phyloP scores from a whole-genome alignment of 257 asterid genomes.

The Fraxinus cuspidata region DNA sequence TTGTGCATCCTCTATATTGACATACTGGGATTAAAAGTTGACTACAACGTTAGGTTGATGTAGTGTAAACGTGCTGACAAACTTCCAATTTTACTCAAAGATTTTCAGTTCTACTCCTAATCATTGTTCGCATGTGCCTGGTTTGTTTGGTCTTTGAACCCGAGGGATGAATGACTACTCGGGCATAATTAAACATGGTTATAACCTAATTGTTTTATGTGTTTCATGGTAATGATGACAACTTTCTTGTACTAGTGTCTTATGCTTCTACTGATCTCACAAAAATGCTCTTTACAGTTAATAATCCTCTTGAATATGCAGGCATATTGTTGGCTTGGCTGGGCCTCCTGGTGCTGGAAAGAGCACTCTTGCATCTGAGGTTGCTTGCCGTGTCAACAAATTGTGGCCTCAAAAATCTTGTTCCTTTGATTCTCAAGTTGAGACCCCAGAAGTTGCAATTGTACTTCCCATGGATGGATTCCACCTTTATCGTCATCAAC shows the following conservation, averaged over 20 bases:
- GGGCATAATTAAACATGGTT: slow-evolving; percentile 6
- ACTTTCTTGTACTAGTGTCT: slow-evolving; percentile 10
- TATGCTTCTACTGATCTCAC: slow-evolving; percentile 2
- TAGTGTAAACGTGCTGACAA: background rate
- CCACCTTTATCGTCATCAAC: slow-evolving; percentile 89
- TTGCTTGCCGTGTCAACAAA: slow-evolving; percentile 69
- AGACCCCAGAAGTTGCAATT: slow-evolving; percentile 69
- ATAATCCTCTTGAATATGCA: slow-evolving; percentile 36
- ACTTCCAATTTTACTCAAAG: slow-evolving; percentile 5
- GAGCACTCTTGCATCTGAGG: slow-evolving; percentile 79
- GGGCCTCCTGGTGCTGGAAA: slow-evolving; percentile 99
- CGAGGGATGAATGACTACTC: slow-evolving; percentile 5
- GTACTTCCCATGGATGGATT: slow-evolving; percentile 98
- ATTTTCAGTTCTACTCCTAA: background rate
- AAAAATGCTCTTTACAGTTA: slow-evolving; percentile 7
- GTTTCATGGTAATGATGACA: background rate
- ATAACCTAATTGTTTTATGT: slow-evolving; percentile 16
- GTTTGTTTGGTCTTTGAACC: slow-evolving; percentile 19
- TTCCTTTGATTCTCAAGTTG: slow-evolving; percentile 73
- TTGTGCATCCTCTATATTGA: background rate
- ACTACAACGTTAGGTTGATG: background rate
- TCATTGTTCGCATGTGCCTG: background rate
- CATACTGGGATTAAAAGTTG: background rate
- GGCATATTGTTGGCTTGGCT: slow-evolving; percentile 86
- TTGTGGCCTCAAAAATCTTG: slow-evolving; percentile 67